These are phyloP conservation scores for Botryotinia narcissicola DNA, from an alignment of 2,329 filamentous ascomycete genomes.

Conservation along the genomic window DNA sequence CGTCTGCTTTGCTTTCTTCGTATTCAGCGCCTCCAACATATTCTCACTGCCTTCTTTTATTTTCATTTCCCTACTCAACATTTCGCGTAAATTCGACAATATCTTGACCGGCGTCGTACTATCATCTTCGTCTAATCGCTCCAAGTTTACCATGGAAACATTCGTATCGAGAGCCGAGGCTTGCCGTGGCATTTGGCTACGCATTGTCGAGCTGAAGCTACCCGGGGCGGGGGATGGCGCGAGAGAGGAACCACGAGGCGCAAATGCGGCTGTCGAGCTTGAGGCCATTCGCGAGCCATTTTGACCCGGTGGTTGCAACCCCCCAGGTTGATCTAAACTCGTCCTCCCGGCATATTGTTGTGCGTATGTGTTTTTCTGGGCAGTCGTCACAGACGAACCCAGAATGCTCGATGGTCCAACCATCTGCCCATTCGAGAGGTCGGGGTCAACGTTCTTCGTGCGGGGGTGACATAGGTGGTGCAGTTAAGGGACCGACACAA, in stretches of 20 bases:
- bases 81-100: constrained; percentile 73
- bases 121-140: constrained; percentile 63
- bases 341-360: constrained; percentile 46
- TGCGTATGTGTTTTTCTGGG: constrained; percentile 51
- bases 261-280: constrained; percentile 59
- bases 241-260: constrained; percentile 65
- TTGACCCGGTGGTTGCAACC: constrained; percentile 47
- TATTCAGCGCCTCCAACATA: constrained; percentile 88
- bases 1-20: constrained; percentile 92
- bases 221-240: constrained; percentile 70
- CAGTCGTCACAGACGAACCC: constrained; percentile 53
- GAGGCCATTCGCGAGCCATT: constrained; percentile 51
- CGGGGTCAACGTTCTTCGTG: constrained; percentile 31
- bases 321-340: constrained; percentile 56
- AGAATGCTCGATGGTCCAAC: constrained; percentile 47
- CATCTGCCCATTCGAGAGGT: constrained; percentile 39
- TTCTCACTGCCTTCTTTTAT: constrained; percentile 98
- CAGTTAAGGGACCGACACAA: constrained; percentile 26
- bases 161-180: constrained; percentile 58
- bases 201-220: constrained; percentile 87
- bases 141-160: constrained; percentile 47
- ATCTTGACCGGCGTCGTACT: constrained; percentile 64
- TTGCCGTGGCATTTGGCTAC: constrained; percentile 64
- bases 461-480: constrained; percentile 36
- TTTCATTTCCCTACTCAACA: constrained; percentile 92